Evolutionary conservation across 805 yeast species (phyloP).

Genomic region (Yamadazyma tumulicola): DNA sequence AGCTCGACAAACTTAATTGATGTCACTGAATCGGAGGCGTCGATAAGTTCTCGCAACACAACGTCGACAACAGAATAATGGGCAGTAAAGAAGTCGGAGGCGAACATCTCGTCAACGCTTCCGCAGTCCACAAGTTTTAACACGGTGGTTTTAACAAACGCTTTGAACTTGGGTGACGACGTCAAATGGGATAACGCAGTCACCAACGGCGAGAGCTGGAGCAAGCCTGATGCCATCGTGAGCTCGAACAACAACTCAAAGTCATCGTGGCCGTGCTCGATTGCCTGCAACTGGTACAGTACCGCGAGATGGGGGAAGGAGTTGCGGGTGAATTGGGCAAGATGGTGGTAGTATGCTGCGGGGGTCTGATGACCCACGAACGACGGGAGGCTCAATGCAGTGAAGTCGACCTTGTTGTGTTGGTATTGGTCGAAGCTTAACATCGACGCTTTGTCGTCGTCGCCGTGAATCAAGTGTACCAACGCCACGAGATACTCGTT

Average conservation of each 20-base stretch:
- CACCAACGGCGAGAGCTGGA: too few relatives aligned
- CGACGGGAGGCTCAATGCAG: too few relatives aligned
- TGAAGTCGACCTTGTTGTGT: not conserved
- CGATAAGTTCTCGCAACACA: conserved; percentile 27
- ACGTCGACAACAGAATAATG: conserved; percentile 31
- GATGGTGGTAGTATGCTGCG: conserved; percentile 11
- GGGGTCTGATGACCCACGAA: not conserved
- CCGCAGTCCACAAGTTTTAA: conserved; percentile 21
- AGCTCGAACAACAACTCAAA: conserved; percentile 9
- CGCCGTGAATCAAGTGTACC: conserved; percentile 27
- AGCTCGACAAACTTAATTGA: conserved; percentile 35
- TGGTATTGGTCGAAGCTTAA: conserved; percentile 9
- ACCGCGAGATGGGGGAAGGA: conserved; percentile 7
- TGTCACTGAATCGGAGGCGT: conserved; percentile 24
- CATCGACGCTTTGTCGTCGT: conserved; percentile 8
- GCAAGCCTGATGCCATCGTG: conserved; percentile 1
- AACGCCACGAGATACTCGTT: conserved; percentile 31
- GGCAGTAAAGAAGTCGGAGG: conserved; percentile 16
- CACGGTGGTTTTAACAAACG: conserved; percentile 21
- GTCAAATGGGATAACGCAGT: conserved; percentile 3
- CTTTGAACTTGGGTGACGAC: conserved; percentile 1
- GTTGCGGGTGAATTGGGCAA: conserved; percentile 8
- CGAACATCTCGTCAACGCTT: conserved; percentile 21
- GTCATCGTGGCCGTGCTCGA: conserved; percentile 4
- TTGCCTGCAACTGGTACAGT: conserved; percentile 11